A percentile compares a stretch with the other conserved stretches of the same genome.
Conservation (phyloP, 768 basidiomycete genomes). For the Dentipellis fragilis region DNA sequence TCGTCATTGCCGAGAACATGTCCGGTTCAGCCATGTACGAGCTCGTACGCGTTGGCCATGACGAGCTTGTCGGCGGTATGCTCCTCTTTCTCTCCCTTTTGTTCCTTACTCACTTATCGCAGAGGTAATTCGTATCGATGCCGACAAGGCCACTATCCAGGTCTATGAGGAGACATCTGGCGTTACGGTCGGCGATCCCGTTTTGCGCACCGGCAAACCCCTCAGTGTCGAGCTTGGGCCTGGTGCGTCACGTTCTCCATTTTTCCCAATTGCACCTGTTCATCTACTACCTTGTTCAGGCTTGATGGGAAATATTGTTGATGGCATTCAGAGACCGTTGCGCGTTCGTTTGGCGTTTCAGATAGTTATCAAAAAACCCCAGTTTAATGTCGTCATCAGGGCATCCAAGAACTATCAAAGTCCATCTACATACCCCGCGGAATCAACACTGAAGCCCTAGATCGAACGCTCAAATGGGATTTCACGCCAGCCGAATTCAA, state of each 20-base stretch:
- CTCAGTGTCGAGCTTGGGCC: conserved; percentile 96
- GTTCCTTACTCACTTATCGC: neutral
- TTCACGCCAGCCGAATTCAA: conserved; percentile 79
- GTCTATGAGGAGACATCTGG: conserved; percentile 99
- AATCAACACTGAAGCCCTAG: conserved; percentile 94
- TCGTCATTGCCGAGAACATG: conserved; percentile 98
- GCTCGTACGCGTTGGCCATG: conserved; percentile 95
- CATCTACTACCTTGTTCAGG: conserved; percentile 34
- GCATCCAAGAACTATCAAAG: conserved; percentile 93
- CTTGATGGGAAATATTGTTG: conserved; percentile 98
- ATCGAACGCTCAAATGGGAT: conserved; percentile 87
- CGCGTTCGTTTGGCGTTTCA: conserved; percentile 41
- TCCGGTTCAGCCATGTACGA: conserved; percentile 94
- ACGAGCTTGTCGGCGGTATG: conserved; percentile 93
- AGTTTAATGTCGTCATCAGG: conserved; percentile 25
- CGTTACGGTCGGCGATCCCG: conserved; percentile 97
- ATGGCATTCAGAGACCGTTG: conserved; percentile 91
- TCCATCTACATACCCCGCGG: conserved; percentile 99
- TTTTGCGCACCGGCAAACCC: conserved; percentile 94
- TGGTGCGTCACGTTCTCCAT: conserved; percentile 38
- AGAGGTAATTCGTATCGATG: conserved; percentile 99
- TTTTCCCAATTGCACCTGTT: too few species aligned
- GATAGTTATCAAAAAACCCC: conserved; percentile 2
- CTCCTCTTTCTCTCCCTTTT: neutral
- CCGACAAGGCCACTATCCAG: conserved; percentile 96